Evolutionary conservation across 306 rosid genomes (phyloP).

Genomic region (Quercus rubra): DNA sequence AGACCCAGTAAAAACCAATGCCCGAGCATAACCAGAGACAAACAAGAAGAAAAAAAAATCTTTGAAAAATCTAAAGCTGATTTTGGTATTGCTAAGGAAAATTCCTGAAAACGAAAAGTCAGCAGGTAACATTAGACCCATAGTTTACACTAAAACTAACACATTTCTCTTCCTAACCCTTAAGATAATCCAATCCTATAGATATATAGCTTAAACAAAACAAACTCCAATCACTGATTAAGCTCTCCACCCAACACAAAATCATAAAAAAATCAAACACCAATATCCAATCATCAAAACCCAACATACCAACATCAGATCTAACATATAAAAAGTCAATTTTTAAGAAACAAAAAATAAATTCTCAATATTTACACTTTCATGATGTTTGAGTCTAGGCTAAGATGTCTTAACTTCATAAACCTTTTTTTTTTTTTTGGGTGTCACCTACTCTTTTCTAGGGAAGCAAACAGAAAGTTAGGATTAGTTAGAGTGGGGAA

Average conservation of each 20-base stretch:
- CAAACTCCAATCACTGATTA: not conserved
- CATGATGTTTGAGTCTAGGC: not conserved
- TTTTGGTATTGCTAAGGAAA: not conserved
- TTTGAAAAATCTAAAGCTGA: not conserved
- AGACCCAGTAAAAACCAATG: no score
- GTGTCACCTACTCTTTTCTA: not conserved
- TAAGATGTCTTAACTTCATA: not conserved
- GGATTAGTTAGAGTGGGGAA: not conserved
- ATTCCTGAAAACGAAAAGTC: not conserved
- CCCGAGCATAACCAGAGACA: not conserved
- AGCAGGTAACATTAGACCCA: not conserved
- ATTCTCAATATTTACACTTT: not conserved
- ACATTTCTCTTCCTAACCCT: not conserved
- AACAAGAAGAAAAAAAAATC: not conserved
- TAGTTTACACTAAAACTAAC: not conserved
- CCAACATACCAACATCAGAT: not conserved
- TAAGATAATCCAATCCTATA: not conserved
- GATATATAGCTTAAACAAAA: not conserved
- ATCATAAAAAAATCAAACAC: not conserved
- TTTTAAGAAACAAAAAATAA: not conserved
- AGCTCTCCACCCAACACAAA: not conserved
- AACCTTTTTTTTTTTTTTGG: no score
- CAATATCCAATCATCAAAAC: not conserved
- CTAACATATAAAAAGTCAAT: not conserved
- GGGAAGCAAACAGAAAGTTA: not conserved